These are phyloP conservation scores for Medicago ruthenica DNA, from an alignment of 306 rosid species.

Conservation along the genomic window DNA sequence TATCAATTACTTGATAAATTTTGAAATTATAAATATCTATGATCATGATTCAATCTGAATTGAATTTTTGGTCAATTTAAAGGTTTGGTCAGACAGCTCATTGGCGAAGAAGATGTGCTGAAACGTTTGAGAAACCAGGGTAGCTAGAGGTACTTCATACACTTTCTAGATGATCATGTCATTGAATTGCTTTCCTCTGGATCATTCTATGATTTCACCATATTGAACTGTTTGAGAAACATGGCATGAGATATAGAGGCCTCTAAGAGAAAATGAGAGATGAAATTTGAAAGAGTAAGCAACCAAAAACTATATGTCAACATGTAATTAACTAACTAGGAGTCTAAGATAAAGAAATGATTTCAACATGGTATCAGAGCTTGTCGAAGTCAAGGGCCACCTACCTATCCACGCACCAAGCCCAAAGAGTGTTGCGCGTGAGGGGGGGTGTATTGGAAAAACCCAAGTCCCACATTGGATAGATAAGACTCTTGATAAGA, in stretches of 20 bases:
- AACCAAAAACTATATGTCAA: no score
- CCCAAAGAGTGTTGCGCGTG: no score
- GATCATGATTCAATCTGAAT: neutral
- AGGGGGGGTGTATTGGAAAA: no score
- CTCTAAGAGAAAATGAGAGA: no score
- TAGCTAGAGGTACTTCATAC: constrained; percentile 35
- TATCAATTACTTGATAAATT: neutral
- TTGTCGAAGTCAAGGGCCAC: no score
- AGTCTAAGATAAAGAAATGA: neutral
- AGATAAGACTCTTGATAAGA: no score
- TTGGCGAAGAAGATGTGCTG: constrained; percentile 70
- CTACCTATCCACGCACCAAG: no score
- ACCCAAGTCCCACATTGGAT: no score
- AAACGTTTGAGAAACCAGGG: constrained; percentile 59
- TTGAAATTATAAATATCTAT: constrained; percentile 17
- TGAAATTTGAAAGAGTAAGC: neutral
- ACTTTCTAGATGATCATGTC: neutral
- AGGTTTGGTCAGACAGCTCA: constrained; percentile 80
- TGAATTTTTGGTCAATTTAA: constrained; percentile 32
- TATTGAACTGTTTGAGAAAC: no score
- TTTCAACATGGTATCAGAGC: no score
- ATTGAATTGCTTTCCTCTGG: neutral
- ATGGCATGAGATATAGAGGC: no score
- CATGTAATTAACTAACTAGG: neutral
- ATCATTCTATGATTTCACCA: no score